Evolutionary conservation across 164 flowering plant species (phyloP).

Genomic region (Chimonanthus praecox): DNA sequence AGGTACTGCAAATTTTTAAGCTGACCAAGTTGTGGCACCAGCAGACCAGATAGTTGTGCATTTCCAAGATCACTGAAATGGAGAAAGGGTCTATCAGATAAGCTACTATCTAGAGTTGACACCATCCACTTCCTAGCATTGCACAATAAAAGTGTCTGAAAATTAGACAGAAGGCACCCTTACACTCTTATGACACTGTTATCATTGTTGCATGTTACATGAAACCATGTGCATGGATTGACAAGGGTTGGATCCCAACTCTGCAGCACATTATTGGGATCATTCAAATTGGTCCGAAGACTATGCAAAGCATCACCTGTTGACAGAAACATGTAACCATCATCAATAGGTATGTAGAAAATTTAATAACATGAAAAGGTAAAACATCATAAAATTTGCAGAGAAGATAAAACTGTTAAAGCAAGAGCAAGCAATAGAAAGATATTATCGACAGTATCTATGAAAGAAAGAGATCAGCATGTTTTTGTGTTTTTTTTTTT

Average conservation of each 20-base stretch:
- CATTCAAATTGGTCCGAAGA: conserved; percentile 52
- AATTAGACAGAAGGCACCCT: conserved; percentile 14
- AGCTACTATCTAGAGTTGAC: background rate
- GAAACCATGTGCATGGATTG: conserved; percentile 95
- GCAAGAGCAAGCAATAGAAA: background rate
- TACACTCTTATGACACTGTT: conserved; percentile 94
- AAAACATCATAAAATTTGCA: too few relatives aligned
- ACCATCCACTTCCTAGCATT: background rate
- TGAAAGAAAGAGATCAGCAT: too few relatives aligned
- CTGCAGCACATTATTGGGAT: conserved; percentile 84
- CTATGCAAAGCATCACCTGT: conserved; percentile 89
- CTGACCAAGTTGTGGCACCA: conserved; percentile 80
- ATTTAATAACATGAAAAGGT: background rate
- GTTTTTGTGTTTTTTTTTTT: too few relatives aligned
- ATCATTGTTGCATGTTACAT: conserved; percentile 87
- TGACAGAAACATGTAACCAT: conserved; percentile 9
- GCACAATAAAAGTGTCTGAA: background rate
- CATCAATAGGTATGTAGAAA: background rate
- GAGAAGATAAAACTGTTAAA: background rate
- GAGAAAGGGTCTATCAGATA: background rate
- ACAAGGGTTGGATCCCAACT: conserved; percentile 96
- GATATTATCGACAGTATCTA: background rate
- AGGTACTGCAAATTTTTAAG: conserved; percentile 81
- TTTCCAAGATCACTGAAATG: conserved; percentile 83
- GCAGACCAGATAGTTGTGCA: conserved; percentile 76